Evolutionary conservation across 345 rosid genomes (phyloP).

Genomic region (Arabis alpina): DNA sequence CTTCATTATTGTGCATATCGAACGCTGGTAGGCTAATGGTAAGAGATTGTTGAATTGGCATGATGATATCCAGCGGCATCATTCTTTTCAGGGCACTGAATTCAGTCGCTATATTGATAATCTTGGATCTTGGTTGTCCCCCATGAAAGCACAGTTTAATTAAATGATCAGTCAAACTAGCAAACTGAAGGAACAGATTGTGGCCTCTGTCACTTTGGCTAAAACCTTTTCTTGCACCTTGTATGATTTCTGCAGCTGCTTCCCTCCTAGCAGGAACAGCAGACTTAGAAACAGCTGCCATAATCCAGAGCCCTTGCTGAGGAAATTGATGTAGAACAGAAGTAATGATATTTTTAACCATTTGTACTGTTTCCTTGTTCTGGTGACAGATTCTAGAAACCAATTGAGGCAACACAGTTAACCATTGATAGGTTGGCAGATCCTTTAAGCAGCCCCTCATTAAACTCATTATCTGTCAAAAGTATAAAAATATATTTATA

Average conservation of each 20-base stretch:
- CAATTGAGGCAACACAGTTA: constrained; percentile 89
- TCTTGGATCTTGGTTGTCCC: constrained; percentile 77
- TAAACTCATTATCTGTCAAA: constrained; percentile 76
- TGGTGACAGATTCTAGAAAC: constrained; percentile 99
- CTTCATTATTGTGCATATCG: constrained; percentile 52
- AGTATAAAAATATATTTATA: not conserved
- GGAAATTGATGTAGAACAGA: constrained; percentile 91
- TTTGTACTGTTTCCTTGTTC: constrained; percentile 75
- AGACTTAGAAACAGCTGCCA: constrained; percentile 98
- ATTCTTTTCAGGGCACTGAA: constrained; percentile 96
- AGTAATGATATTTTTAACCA: constrained; percentile 78
- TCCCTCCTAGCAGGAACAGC: constrained; percentile 90
- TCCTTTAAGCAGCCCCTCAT: constrained; percentile 96
- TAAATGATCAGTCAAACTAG: constrained; percentile 85
- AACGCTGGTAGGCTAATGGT: constrained; percentile 76
- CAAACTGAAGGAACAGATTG: constrained; percentile 86
- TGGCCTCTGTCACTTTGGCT: constrained; percentile 69
- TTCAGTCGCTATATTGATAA: constrained; percentile 88
- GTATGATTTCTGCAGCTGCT: constrained; percentile 94
- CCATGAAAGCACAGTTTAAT: constrained; percentile 89
- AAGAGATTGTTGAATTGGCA: constrained; percentile 96
- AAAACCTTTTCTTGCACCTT: constrained; percentile 82
- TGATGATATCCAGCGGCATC: constrained; percentile 91
- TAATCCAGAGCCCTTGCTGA: constrained; percentile 92
- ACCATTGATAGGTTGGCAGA: constrained; percentile 95